Evolutionary conservation across 805 yeast genomes (phyloP), one percentile per base, ranked within the genome.

Genomic region (Cyberlindnera xylosilytica): DNA sequence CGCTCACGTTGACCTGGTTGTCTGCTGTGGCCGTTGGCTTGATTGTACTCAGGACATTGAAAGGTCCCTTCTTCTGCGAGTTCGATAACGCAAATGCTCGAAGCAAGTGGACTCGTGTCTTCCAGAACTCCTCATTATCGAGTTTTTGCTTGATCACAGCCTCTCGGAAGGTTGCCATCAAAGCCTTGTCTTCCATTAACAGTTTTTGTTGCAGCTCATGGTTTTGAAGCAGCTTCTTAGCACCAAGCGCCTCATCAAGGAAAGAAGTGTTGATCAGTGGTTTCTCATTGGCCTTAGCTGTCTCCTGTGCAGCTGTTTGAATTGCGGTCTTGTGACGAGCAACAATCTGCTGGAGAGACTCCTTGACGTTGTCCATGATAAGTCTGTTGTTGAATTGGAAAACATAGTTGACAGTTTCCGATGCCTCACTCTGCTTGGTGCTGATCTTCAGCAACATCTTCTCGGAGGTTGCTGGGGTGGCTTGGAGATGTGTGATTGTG

Each of bases 21-120:
- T 91, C 98, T 41, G 87, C 78, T 0, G 95, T 81, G 0, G 97
- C 96, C 7, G 88, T 91, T 0, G 98, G 97, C 57, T 86, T 87
- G 49, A 93, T 91, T 0, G 98, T 88, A 34, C 96, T 84, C 40
- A 93, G 67, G 0, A 93, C 98, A 58, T 93, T 93, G 61, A 90
- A 93, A 0, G 96, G 93, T 0, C 99, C 99, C 38, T 83, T 72
- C 50, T 86, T 85, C 58, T 93, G 99, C 17, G 88, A 77, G 15
- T 79, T 76, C 8, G 91, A 78, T 49, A 93, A 74, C 1, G 97
- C 97, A 65, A 78, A 87, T 0, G 97, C 88, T 41, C 98, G 69
- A 42, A 93, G 64, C 20, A 84, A 71, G 53, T 87, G 87, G 10
- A 89, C 69, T 50, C 97, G 68, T 6, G 90, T 82, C 1, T 80